Evolutionary conservation across 2,329 filamentous ascomycete species (phyloP).

Genomic region (Aspergillus sp.): DNA sequence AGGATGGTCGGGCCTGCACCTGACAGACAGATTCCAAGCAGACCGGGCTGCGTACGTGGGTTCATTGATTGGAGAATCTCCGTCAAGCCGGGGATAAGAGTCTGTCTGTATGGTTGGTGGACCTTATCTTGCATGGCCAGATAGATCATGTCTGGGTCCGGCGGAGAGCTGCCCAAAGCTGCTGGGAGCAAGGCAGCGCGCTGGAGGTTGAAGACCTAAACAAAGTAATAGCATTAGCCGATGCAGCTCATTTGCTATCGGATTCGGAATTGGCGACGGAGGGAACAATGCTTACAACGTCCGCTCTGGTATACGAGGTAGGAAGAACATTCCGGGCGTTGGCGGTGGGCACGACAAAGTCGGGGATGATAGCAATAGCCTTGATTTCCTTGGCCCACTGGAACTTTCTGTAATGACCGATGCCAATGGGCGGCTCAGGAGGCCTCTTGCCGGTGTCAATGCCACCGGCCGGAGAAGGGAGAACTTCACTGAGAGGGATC

Average conservation of each 20-base stretch:
- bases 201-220: conserved; percentile 82
- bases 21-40: conserved; percentile 91
- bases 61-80: conserved; percentile 92
- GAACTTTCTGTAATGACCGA: conserved; percentile 96
- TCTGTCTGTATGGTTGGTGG: conserved; percentile 93
- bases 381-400: conserved; percentile 94
- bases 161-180: conserved; percentile 84
- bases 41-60: conserved; percentile 78
- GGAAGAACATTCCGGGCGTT: conserved; percentile 86
- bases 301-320: conserved; percentile 72
- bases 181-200: conserved; percentile 87
- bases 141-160: conserved; percentile 91
- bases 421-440: conserved; percentile 84
- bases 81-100: conserved; percentile 84
- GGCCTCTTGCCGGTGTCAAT: conserved; percentile 84
- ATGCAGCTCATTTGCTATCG: neutral
- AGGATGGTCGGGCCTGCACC: conserved; percentile 94
- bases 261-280: neutral
- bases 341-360: conserved; percentile 94
- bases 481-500: conserved; percentile 90
- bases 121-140: conserved; percentile 98
- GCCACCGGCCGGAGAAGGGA: conserved; percentile 86
- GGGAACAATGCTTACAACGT: conserved; percentile 66
- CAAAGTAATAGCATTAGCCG: neutral
- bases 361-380: conserved; percentile 91